These are phyloP conservation scores for Omphalea diandra DNA, from an alignment of 441 rosid genomes.

Conservation along the genomic window DNA sequence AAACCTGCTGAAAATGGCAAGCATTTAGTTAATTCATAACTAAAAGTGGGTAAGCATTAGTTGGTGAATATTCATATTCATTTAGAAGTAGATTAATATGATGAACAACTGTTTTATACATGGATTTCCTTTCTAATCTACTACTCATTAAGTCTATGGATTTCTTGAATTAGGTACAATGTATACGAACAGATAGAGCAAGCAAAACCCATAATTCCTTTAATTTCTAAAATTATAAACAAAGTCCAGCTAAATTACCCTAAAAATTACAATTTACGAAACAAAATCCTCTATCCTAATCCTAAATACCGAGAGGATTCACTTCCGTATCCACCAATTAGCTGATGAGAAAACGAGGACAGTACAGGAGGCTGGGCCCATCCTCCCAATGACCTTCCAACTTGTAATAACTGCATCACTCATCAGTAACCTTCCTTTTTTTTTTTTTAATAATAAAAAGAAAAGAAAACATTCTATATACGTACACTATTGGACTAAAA, in stretches of 20 bases:
- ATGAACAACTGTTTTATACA: no score
- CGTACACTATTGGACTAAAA: conserved; percentile 9
- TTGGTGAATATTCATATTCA: no score
- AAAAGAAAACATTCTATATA: neutral
- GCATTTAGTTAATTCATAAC: no score
- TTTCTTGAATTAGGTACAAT: neutral
- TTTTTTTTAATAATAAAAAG: no score
- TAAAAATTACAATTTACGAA: neutral
- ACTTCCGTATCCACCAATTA: conserved; percentile 9
- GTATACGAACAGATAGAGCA: neutral
- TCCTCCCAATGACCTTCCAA: neutral
- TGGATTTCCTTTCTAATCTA: neutral
- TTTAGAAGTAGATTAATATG: no score
- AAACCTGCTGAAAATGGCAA: no score
- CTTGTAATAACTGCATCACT: neutral
- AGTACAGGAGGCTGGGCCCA: conserved; percentile 10
- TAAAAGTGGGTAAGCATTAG: no score
- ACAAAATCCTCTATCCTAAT: neutral
- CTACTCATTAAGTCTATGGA: neutral
- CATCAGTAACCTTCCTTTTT: no score
- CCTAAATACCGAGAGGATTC: neutral
- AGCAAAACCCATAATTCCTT: neutral
- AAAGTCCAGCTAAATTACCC: neutral
- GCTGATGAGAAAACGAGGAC: neutral
- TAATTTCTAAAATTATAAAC: neutral